Conservation (phyloP, 2,329 filamentous ascomycete species). For the Ophiostoma novo-ulmi region DNA sequence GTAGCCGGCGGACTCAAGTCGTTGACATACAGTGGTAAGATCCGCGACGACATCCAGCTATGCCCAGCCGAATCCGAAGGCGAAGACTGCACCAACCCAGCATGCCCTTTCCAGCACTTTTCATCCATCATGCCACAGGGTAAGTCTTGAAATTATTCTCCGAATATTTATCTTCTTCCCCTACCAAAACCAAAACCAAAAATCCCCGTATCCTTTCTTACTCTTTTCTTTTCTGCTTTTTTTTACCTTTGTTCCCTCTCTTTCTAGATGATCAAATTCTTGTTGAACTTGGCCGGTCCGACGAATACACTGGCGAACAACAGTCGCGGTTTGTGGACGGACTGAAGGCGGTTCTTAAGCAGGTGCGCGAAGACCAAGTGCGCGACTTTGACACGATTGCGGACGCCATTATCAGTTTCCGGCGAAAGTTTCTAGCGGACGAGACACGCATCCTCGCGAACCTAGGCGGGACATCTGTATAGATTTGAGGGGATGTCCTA, state of each 20-base stretch:
- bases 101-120: constrained; percentile 78
- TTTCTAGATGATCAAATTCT: constrained; percentile 66
- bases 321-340: constrained; percentile 58
- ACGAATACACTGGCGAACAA: constrained; percentile 58
- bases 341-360: constrained; percentile 55
- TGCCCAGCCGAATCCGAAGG: constrained; percentile 72
- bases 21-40: constrained; percentile 87
- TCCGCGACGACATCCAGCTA: constrained; percentile 67
- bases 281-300: constrained; percentile 62
- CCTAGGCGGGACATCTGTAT: constrained; percentile 33
- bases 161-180: constrained; percentile 21
- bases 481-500: background rate
- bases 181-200: background rate
- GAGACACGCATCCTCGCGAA: constrained; percentile 54
- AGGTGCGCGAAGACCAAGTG: constrained; percentile 54
- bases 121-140: constrained; percentile 64
- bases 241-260: constrained; percentile 31
- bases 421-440: constrained; percentile 60
- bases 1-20: constrained; percentile 77
- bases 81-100: constrained; percentile 62
- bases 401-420: constrained; percentile 61
- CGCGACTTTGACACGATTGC: constrained; percentile 64
- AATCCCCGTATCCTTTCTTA: constrained; percentile 31
- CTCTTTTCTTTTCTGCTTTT: constrained; percentile 39
- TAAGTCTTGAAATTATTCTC: constrained; percentile 49